These are phyloP conservation scores for Epichloe brachyelytri DNA, from an alignment of 2,329 filamentous ascomycete species.

Conservation along the genomic window DNA sequence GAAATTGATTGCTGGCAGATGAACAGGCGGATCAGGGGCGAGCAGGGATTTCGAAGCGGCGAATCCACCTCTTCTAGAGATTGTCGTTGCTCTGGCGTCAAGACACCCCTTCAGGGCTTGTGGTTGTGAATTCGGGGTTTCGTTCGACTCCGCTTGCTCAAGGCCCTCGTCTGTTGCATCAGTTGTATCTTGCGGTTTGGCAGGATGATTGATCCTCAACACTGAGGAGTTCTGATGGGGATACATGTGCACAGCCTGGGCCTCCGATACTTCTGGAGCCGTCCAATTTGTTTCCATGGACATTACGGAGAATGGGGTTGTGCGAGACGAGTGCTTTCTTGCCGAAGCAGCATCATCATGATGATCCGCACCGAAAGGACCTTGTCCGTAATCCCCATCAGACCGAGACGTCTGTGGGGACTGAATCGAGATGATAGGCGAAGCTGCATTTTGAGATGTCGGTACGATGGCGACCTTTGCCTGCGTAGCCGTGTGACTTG, in stretches of 20 bases:
- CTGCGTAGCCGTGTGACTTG: too few species aligned
- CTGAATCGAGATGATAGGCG: not conserved
- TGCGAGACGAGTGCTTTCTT: constrained; percentile 39
- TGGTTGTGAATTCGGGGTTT: constrained; percentile 25
- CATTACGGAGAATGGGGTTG: constrained; percentile 48
- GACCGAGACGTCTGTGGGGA: not conserved
- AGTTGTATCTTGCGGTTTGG: constrained; percentile 34
- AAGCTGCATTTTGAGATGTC: not conserved
- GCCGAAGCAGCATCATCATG: constrained; percentile 41
- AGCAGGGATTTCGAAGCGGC: constrained; percentile 47
- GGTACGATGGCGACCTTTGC: not conserved
- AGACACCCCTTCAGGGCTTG: constrained; percentile 28
- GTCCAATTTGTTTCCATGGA: constrained; percentile 51
- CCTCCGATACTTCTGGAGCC: constrained; percentile 50
- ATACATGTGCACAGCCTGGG: constrained; percentile 47
- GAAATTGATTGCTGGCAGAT: constrained; percentile 37
- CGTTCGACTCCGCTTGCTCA: constrained; percentile 10
- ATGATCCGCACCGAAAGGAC: constrained; percentile 31
- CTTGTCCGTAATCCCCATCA: not conserved
- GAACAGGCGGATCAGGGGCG: constrained; percentile 40
- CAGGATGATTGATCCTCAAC: constrained; percentile 44
- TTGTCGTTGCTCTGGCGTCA: constrained; percentile 36
- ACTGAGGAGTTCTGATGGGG: constrained; percentile 53
- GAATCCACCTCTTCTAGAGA: constrained; percentile 45
- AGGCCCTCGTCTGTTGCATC: constrained; percentile 18